Evolutionary conservation across 148 eudicot species (phyloP), one percentile per base, ranked within the genome.

Genomic region (Pharnaceum exiguum): DNA sequence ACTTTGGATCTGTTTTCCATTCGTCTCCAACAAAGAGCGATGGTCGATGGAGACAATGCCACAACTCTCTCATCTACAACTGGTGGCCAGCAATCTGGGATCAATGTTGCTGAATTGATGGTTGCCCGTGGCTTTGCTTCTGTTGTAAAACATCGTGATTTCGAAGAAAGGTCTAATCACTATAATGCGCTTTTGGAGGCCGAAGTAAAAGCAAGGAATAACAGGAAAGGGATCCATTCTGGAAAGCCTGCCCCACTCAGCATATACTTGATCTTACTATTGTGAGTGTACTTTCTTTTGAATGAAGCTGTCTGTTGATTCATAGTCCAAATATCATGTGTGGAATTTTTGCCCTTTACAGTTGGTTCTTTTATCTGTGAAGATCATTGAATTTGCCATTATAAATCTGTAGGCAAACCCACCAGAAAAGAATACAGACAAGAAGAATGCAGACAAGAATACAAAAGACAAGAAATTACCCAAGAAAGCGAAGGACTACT

Each of bases 121-220:
- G 79, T 94, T 71, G 60, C 80, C 48, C 93, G 93, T 60, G 99
- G 99, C 42, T 80, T 63, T 67, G 99, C 82, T 25, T 60, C 71
- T 3, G 87, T 87, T n/a, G 71, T 89, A 31, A 79, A 68, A 39
- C 99, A 94, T 57, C 76, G 86, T 21, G 96, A 89, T 63, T 86
- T 86, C 52, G 99, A 94, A 66, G 95, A 83, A 51, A 82, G 99
- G 57, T 94, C 99, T 47, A 80, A 79, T 58, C 54, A 75, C 53
- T 94, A 89, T 74, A 93, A 89, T 68, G 86, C 85, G 32, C 99
- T 94, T 65, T 68, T 89, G 52, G 61, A 87, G 17, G 96, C 99
- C 36, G 96, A 94, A 65, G 76, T 84, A 4, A 93, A 95, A 69
- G 91, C 99, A 29, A 60, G 43, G 19, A 58, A 89, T 61, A 77